Evolutionary conservation across 1,284 basidiomycete genomes (phyloP), one percentile per base, ranked within the genome.

Genomic region (Leucoagaricus sp.): DNA sequence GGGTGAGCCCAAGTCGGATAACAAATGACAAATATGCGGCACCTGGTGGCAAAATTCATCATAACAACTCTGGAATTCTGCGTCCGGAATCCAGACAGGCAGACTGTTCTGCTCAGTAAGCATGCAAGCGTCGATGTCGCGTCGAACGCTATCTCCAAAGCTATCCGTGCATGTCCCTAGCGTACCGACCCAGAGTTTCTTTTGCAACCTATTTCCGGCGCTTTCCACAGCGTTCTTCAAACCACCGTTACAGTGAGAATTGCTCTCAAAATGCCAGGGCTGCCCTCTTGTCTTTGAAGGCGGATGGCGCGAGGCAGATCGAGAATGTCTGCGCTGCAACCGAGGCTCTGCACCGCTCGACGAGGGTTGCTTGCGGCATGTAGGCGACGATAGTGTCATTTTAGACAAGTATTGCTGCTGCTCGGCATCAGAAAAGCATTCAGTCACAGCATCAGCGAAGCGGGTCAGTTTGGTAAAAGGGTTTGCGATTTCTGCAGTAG

Each of bases 31-130:
- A 23, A 45, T 49, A 38, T 34, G 29, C 29, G 21, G 17, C 45
- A 83, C 84, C 69, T 92, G 91, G 65, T 95, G 93, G 70, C 93
- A 95, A 69, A 93, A 94, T 63, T 90, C 87, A 68, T 93, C 91
- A 64, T 95, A 95, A 67, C 84, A 87, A 57, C 83, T 82, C 61
- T 85, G 80, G 60, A 93, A 93, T 66, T 89, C 88, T 1, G 78
- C 75, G 63, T 91, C 87, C 0, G 85, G 84, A 50, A 95, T 86
- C 92, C 92, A 94, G 21, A 95, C 89, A 0, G 90, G 87, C 4
- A 86, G 64, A 63, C 83, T 84, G 0, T 81, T 74, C 36, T 80
- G 75, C 63, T 89, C 76, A 4, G 79, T 72, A 48, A 77, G 65
- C 77, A 93, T 83, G 36, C 83, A 75, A 44, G 72, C 65, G 61